Percentiles rank a stretch among this genome's conserved stretches.
These are phyloP conservation scores for Mycosphaerella sp. DNA, from an alignment of 2,329 filamentous ascomycete species.

Conservation along the genomic window DNA sequence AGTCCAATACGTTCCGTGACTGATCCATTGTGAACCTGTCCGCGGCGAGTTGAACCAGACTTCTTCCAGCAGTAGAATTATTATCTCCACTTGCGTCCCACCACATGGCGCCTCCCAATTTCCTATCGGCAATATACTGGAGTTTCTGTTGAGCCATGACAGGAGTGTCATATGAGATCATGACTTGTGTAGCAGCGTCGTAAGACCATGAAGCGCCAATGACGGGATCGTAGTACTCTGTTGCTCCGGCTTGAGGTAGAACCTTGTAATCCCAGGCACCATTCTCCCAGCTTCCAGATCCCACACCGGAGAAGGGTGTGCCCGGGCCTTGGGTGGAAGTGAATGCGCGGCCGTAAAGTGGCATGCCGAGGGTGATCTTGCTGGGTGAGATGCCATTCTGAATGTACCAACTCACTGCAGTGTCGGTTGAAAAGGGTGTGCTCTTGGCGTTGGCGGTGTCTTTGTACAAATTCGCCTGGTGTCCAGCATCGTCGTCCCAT, in stretches of 20 bases:
- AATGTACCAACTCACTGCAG: slow-evolving; percentile 66
- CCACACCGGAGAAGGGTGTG: slow-evolving; percentile 61
- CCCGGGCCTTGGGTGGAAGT: slow-evolving; percentile 70
- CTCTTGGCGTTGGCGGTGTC: slow-evolving; percentile 51
- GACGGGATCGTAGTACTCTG: slow-evolving; percentile 59
- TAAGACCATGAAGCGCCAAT: slow-evolving; percentile 73
- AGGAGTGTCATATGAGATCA: slow-evolving; percentile 72
- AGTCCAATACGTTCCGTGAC: slow-evolving; percentile 44
- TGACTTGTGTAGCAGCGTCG: slow-evolving; percentile 52
- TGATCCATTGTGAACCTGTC: slow-evolving; percentile 42
- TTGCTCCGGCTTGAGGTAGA: slow-evolving; percentile 62
- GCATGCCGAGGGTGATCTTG: slow-evolving; percentile 87
- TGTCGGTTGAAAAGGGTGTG: slow-evolving; percentile 72
- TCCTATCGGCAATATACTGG: slow-evolving; percentile 58
- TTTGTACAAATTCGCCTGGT: slow-evolving; percentile 72
- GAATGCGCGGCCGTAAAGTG: slow-evolving; percentile 84
- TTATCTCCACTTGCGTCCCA: slow-evolving; percentile 80
- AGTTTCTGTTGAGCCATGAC: slow-evolving; percentile 63
- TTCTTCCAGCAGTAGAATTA: slow-evolving; percentile 42
- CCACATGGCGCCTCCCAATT: slow-evolving; percentile 91
- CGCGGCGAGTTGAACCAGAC: slow-evolving; percentile 48
- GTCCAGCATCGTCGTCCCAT: slow-evolving; percentile 66
- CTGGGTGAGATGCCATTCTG: slow-evolving; percentile 51
- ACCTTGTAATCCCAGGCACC: slow-evolving; percentile 83
- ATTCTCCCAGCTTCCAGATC: slow-evolving; percentile 74